A percentile compares a stretch with the other conserved stretches of the same genome.
Conservation (phyloP, 2,329 filamentous ascomycete species). For the Penicillium sp. region DNA sequence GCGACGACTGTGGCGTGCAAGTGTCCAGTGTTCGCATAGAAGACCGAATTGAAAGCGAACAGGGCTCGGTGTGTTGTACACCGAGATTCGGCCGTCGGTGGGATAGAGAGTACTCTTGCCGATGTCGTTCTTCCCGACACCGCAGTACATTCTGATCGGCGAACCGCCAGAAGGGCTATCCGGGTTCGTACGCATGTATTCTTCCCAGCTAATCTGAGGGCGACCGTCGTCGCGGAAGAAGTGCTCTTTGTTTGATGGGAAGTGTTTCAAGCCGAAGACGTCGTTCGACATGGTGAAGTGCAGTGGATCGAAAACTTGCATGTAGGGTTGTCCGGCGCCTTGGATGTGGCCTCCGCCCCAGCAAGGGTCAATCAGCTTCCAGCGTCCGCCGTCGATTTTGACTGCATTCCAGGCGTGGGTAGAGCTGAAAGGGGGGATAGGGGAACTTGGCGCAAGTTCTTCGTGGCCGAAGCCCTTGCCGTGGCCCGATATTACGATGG, state of each 20-base stretch:
- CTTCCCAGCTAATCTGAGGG: slow-evolving; percentile 66
- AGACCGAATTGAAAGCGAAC: slow-evolving; percentile 79
- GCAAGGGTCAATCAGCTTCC: slow-evolving; percentile 89
- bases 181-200: slow-evolving; percentile 68
- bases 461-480: slow-evolving; percentile 81
- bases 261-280: slow-evolving; percentile 77
- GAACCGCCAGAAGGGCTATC: slow-evolving; percentile 39
- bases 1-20: slow-evolving; percentile 60
- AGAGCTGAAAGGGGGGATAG: slow-evolving; percentile 61
- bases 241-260: slow-evolving; percentile 63
- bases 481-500: slow-evolving; percentile 70
- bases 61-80: slow-evolving; percentile 52
- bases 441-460: slow-evolving; percentile 61
- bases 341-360: slow-evolving; percentile 82
- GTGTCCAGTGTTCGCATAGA: slow-evolving; percentile 77
- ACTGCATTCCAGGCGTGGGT: slow-evolving; percentile 94
- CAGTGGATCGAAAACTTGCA: slow-evolving; percentile 64
- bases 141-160: slow-evolving; percentile 49
- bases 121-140: slow-evolving; percentile 51
- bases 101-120: slow-evolving; percentile 62
- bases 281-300: slow-evolving; percentile 67
- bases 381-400: slow-evolving; percentile 77
- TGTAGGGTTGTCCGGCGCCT: slow-evolving; percentile 57
- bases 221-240: slow-evolving; percentile 76
- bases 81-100: slow-evolving; percentile 56